Evolutionary conservation across 2,329 filamentous ascomycete genomes (phyloP), one percentile per base, ranked within the genome.

Genomic region (Beauveria asiatica): DNA sequence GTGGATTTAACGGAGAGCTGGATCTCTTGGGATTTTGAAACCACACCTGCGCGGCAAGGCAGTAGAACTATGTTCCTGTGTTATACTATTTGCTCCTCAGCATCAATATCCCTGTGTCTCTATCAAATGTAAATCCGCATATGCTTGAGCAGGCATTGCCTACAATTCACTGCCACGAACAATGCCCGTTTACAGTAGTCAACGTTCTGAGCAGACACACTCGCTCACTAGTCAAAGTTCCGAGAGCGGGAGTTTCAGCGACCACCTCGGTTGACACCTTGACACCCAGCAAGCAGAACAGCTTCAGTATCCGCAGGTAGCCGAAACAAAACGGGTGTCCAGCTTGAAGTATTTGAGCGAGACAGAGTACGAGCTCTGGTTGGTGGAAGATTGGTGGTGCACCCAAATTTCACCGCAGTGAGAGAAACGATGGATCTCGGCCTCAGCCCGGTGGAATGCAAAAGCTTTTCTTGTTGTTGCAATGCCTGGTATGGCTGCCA

Each of bases 1-100:
- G 81, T n/a, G 86, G 86, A 0, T 89, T 88, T 66, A 77, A 68
- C 2, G 83, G 80, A 4, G 83, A 86, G 1, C 87, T 87, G 62
- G 76, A 77, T 62, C 69, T 85, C 33, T 17, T 60, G 21, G 57
- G 57, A 13, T 50, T 59, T 13, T 59, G 27, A 37, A 10, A n/a
- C 17, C 39, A 16, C n/a, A 39, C 8, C n/a, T 11, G 23, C 25
- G 16, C 11, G 5, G 37, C 33, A 58, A 5, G 11, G 37, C 23
- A 19, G 17, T 27, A 33, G 11, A 19, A n/a, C 13, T 25, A n/a
- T 13, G 13, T 21, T 37, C 27, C 23, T 55, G 57, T 46, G 39
- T n/a, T 25, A 39, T 53, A 53, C n/a, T 25, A n/a, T 9, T 46
- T 51, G 37, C 25, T 45, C n/a, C 27, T 46, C 13, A 46, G 25